phyloP scores from a whole-genome alignment of 164 flowering plant genomes.

The Echeveria elegans region DNA sequence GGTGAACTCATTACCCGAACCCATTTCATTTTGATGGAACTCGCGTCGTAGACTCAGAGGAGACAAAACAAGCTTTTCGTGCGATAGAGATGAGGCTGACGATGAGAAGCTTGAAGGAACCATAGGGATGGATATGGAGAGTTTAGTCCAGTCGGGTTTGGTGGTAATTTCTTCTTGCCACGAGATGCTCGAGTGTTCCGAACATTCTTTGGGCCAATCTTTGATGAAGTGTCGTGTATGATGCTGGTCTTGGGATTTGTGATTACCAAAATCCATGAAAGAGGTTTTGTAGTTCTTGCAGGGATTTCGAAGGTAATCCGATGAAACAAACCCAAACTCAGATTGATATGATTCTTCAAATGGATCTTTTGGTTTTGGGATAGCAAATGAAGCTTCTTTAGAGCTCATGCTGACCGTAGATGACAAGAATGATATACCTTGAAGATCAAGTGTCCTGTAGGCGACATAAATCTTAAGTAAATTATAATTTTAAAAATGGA shows the following conservation, averaged over 20 bases:
- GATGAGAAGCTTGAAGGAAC: conserved; percentile 44
- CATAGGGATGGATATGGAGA: conserved; percentile 69
- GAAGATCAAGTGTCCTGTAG: conserved; percentile 29
- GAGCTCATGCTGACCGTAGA: conserved; percentile 24
- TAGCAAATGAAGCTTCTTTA: conserved; percentile 27
- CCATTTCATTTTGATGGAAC: conserved; percentile 48
- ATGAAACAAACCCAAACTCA: conserved; percentile 45
- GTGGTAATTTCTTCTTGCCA: conserved; percentile 41
- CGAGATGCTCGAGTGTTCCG: conserved; percentile 27
- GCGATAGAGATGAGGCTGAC: conserved; percentile 44
- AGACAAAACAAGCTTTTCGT: conserved; percentile 40
- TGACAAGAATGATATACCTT: conserved; percentile 33
- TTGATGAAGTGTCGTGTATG: conserved; percentile 60
- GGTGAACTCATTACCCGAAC: conserved; percentile 31
- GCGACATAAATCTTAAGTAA: conserved; percentile 21
- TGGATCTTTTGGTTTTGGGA: conserved; percentile 36
- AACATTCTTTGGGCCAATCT: conserved; percentile 53
- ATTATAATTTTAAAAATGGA: conserved; percentile 24
- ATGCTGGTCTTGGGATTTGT: conserved; percentile 30
- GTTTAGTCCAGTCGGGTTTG: conserved; percentile 54
- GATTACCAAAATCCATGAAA: conserved; percentile 25
- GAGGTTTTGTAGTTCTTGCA: conserved; percentile 23
- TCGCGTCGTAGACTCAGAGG: conserved; percentile 50
- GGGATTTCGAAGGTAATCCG: conserved; percentile 46
- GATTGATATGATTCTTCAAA: conserved; percentile 30